Percentiles rank a stretch among this genome's conserved stretches.
These are phyloP conservation scores for Hypholoma fasciculare DNA, from an alignment of 768 basidiomycete genomes.

Conservation along the genomic window DNA sequence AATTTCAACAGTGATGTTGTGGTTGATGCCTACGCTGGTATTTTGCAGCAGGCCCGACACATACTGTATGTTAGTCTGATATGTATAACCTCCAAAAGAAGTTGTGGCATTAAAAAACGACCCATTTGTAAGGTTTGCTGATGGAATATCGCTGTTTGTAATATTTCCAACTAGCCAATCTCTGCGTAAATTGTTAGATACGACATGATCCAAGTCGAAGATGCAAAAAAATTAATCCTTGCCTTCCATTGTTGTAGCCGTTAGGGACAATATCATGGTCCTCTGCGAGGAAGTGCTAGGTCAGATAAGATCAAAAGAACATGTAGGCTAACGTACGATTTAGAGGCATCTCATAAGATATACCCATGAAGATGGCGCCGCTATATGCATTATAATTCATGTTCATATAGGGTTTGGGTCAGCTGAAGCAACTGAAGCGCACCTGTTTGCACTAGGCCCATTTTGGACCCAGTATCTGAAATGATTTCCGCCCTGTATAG, in stretches of 20 bases:
- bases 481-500: slow-evolving; percentile 84
- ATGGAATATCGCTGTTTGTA: slow-evolving; percentile 52
- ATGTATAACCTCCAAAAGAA: slow-evolving; percentile 67
- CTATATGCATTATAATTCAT: slow-evolving; percentile 29
- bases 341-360: slow-evolving; percentile 72
- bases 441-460: slow-evolving; percentile 62
- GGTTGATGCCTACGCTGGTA: slow-evolving; percentile 69
- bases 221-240: background rate
- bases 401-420: background rate
- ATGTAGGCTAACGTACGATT: slow-evolving; percentile 32
- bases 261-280: slow-evolving; percentile 72
- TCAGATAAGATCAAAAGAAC: background rate
- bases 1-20: slow-evolving; percentile 52
- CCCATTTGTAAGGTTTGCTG: slow-evolving; percentile 51
- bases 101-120: slow-evolving; percentile 66
- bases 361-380: slow-evolving; percentile 74
- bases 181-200: slow-evolving; percentile 31
- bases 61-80: slow-evolving; percentile 69
- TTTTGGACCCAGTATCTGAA: slow-evolving; percentile 89
- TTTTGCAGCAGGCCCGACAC: slow-evolving; percentile 71
- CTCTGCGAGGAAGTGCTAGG: slow-evolving; percentile 28
- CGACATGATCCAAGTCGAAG: background rate
- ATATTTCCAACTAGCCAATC: slow-evolving; percentile 89
- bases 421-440: slow-evolving; percentile 14
- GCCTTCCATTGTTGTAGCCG: slow-evolving; percentile 84